These are phyloP conservation scores for Clitoria ternatea DNA, from an alignment of 306 rosid species.

Conservation along the genomic window DNA sequence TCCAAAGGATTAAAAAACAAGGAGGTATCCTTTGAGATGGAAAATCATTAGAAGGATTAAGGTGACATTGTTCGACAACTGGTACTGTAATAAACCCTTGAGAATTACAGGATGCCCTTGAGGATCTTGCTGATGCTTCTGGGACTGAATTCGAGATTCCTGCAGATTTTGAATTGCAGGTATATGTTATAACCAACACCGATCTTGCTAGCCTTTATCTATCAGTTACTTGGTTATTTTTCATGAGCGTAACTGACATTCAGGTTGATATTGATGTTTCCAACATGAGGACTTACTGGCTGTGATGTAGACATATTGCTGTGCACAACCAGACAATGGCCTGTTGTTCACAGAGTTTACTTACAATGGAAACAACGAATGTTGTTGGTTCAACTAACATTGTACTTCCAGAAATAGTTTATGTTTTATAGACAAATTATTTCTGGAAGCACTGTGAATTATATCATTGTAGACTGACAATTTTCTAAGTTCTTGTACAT, in stretches of 20 bases:
- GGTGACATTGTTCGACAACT: slow-evolving; percentile 6
- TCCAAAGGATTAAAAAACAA: no score
- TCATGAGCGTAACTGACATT: neutral
- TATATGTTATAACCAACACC: slow-evolving; percentile 23
- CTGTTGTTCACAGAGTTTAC: neutral
- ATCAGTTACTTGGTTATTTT: slow-evolving; percentile 8
- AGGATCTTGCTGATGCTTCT: slow-evolving; percentile 55
- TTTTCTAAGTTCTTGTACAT: slow-evolving; percentile 29
- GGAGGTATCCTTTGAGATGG: neutral
- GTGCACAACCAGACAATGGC: neutral
- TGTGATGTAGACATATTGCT: slow-evolving; percentile 28
- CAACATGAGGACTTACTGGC: slow-evolving; percentile 55
- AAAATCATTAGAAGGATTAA: neutral
- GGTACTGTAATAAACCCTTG: slow-evolving; percentile 4
- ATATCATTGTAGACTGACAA: slow-evolving; percentile 26
- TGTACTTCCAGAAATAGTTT: slow-evolving; percentile 36
- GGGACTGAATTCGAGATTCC: slow-evolving; percentile 68
- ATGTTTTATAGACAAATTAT: slow-evolving; percentile 41
- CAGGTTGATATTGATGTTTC: slow-evolving; percentile 60
- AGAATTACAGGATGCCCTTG: slow-evolving; percentile 50
- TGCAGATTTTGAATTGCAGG: slow-evolving; percentile 62
- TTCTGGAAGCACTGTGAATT: slow-evolving; percentile 38
- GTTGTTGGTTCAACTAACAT: slow-evolving; percentile 41
- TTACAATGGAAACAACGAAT: neutral
- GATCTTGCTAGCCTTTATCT: neutral